A percentile compares a stretch with the other conserved stretches of the same genome.
phyloP scores from a whole-genome alignment of 352 stramenopile species.

The Phytopythium boreale region DNA sequence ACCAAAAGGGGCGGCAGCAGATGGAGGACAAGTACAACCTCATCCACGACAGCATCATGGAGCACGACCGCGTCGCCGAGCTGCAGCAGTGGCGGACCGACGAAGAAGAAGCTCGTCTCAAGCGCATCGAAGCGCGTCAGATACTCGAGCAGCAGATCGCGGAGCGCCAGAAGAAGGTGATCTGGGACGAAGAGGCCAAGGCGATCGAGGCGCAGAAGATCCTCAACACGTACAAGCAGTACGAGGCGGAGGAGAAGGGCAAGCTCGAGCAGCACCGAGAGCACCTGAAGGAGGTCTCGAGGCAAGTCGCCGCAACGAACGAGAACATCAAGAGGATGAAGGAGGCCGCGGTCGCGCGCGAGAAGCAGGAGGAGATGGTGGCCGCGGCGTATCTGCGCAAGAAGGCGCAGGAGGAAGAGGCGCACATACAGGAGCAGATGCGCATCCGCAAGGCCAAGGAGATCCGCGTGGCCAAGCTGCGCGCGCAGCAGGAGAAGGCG shows the following conservation, averaged over 20 bases:
- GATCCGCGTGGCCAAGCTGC: constrained; percentile 65
- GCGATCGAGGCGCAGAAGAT: constrained; percentile 77
- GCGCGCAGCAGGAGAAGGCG: constrained; percentile 77
- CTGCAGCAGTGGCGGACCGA: constrained; percentile 45
- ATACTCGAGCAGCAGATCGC: constrained; percentile 74
- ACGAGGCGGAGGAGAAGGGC: constrained; percentile 59
- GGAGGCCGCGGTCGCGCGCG: constrained; percentile 32
- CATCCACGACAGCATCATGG: constrained; percentile 76
- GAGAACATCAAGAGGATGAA: constrained; percentile 69
- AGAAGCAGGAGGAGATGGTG: constrained; percentile 67
- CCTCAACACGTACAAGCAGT: constrained; percentile 78
- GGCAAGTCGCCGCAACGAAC: constrained; percentile 61
- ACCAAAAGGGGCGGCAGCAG: constrained; percentile 37
- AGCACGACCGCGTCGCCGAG: constrained; percentile 55
- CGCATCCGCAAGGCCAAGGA: constrained; percentile 71
- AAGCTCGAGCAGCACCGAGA: constrained; percentile 54
- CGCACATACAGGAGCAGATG: constrained; percentile 55
- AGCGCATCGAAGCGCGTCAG: constrained; percentile 54
- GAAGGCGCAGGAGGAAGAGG: constrained; percentile 69
- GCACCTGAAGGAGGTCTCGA: constrained; percentile 35
- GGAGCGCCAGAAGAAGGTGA: constrained; percentile 58
- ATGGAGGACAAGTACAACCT: constrained; percentile 58
- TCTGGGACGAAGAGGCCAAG: constrained; percentile 77
- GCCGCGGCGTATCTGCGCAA: constrained; percentile 64
- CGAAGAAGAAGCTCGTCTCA: constrained; percentile 33